phyloP scores from a whole-genome alignment of 306 rosid species.

The Canavalia gladiata region DNA sequence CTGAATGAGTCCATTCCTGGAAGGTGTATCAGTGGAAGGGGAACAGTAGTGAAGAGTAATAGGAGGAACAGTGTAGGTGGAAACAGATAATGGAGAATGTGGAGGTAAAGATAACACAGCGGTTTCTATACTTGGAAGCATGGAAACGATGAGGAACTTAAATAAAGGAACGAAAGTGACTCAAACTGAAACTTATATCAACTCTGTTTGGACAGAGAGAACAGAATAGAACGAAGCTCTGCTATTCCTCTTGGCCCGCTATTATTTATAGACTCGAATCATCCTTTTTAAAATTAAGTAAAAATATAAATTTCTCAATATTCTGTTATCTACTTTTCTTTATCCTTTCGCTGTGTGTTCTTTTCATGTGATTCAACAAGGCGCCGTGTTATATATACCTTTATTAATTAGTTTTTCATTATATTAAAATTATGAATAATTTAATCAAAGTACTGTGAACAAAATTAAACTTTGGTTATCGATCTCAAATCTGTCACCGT shows the following conservation, averaged over 20 bases:
- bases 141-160: slow-evolving; percentile 38
- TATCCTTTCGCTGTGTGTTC: background rate
- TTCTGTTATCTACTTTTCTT: slow-evolving; percentile 42
- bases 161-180: background rate
- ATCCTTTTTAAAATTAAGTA: background rate
- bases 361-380: background rate
- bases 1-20: slow-evolving; percentile 67
- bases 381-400: background rate
- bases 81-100: slow-evolving; percentile 40
- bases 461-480: no score
- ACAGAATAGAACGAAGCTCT: slow-evolving; percentile 40
- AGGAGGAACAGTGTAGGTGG: slow-evolving; percentile 39
- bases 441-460: no score
- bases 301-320: background rate
- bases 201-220: slow-evolving; percentile 35
- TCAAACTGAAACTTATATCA: background rate
- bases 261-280: slow-evolving; percentile 31
- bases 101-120: slow-evolving; percentile 44
- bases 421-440: no score
- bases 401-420: no score
- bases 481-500: background rate
- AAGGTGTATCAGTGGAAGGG: slow-evolving; percentile 59
- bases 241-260: background rate
- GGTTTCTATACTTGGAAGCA: slow-evolving; percentile 56
- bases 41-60: slow-evolving; percentile 25